phyloP scores from a whole-genome alignment of 805 yeast genomes.

The Saccharomycopsis sp. region DNA sequence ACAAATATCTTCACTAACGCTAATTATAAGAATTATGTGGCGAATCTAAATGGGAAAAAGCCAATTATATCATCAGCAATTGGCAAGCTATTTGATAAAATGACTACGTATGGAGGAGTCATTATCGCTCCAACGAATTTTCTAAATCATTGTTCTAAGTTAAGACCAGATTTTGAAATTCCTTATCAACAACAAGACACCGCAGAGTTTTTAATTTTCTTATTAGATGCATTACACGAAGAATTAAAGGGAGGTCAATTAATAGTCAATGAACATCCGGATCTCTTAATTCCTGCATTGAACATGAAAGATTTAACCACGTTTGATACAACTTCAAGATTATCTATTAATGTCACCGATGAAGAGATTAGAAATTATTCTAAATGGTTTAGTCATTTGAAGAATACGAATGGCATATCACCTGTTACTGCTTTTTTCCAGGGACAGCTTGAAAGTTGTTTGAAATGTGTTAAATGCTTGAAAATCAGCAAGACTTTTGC shows the following conservation, averaged over 20 bases:
- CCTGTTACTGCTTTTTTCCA: conserved; percentile 62
- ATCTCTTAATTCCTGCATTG: conserved; percentile 23
- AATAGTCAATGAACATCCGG: conserved; percentile 35
- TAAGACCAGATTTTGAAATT: conserved; percentile 61
- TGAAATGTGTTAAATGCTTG: conserved; percentile 61
- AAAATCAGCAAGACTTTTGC: conserved; percentile 52
- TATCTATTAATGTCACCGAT: conserved; percentile 26
- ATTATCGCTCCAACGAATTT: conserved; percentile 62
- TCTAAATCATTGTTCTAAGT: conserved; percentile 40
- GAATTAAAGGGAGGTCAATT: conserved; percentile 41
- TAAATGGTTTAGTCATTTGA: conserved; percentile 51
- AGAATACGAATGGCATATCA: conserved; percentile 54
- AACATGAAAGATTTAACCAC: conserved; percentile 25
- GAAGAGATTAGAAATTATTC: conserved; percentile 39
- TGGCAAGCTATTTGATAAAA: conserved; percentile 47
- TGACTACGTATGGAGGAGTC: conserved; percentile 51
- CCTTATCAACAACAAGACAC: conserved; percentile 80
- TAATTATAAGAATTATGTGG: conserved; percentile 34
- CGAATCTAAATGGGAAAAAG: conserved; percentile 27
- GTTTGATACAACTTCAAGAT: conserved; percentile 29
- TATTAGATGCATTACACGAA: conserved; percentile 62
- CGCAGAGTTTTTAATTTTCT: conserved; percentile 63
- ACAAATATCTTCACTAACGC: conserved; percentile 42
- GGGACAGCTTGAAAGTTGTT: conserved; percentile 62
- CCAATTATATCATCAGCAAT: conserved; percentile 42